A percentile compares a stretch with the other conserved stretches of the same genome.
These are phyloP conservation scores for Pichia inconspicua DNA, from an alignment of 1,139 yeast genomes.

Conservation along the genomic window DNA sequence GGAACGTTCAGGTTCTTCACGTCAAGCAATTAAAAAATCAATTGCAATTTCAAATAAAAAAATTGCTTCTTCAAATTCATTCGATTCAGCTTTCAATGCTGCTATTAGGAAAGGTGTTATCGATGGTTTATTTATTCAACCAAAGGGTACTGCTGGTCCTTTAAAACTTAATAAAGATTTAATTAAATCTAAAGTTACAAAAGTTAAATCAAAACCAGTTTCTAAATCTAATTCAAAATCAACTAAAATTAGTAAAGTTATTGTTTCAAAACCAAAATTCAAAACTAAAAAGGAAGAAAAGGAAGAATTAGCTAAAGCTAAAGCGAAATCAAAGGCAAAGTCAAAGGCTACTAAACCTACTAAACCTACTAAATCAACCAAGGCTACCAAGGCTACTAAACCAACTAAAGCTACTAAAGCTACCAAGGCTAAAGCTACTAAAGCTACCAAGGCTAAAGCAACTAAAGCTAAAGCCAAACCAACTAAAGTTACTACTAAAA, in stretches of 20 bases:
- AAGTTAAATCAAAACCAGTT: conserved; percentile 19
- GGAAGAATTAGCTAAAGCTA: too few relatives aligned
- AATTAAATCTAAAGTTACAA: conserved; percentile 16
- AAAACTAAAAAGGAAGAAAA: conserved; percentile 5
- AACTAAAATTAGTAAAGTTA: neutral
- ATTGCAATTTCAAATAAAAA: neutral
- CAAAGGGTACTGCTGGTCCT: conserved; percentile 81
- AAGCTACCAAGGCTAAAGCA: conserved; percentile 5
- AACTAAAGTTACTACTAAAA: neutral
- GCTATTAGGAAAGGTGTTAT: conserved; percentile 80
- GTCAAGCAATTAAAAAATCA: conserved; percentile 56
- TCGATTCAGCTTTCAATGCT: conserved; percentile 68
- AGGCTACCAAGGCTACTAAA: neutral
- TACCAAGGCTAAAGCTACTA: conserved; percentile 15
- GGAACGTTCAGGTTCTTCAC: conserved; percentile 76
- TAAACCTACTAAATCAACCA: conserved; percentile 20
- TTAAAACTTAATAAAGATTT: conserved; percentile 47
- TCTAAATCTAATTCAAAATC: conserved; percentile 10
- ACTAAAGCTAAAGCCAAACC: neutral
- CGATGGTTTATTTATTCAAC: conserved; percentile 70
- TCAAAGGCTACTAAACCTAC: conserved; percentile 9
- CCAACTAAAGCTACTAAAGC: neutral
- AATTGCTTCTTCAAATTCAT: conserved; percentile 46
- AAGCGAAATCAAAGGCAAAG: conserved; percentile 3
- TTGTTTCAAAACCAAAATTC: neutral